Evolutionary conservation across 805 yeast species (phyloP).

Genomic region (Pichia californica): DNA sequence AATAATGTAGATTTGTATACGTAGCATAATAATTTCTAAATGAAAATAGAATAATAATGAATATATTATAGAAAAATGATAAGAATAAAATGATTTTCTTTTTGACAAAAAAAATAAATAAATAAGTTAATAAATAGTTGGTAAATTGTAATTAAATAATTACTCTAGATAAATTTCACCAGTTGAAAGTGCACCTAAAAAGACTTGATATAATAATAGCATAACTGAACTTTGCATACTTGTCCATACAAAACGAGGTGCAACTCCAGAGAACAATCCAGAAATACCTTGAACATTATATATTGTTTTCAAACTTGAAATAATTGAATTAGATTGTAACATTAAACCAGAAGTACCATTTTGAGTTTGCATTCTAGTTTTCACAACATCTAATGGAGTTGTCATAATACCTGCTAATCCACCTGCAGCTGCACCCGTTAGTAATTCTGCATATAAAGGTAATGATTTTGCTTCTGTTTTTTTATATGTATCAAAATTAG

Average conservation of each 20-base stretch:
- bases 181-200: constrained; percentile 46
- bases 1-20: too few relatives aligned
- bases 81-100: too few relatives aligned
- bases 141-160: not conserved
- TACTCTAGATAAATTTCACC: constrained; percentile 16
- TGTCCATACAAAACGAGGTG: constrained; percentile 96
- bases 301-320: constrained; percentile 47
- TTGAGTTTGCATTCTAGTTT: constrained; percentile 91
- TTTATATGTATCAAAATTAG: not conserved
- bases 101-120: too few relatives aligned
- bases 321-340: constrained; percentile 38
- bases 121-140: not conserved
- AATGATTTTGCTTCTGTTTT: constrained; percentile 22
- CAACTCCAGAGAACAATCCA: constrained; percentile 90
- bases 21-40: too few relatives aligned
- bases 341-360: constrained; percentile 25
- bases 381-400: constrained; percentile 87
- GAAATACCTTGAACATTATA: constrained; percentile 67
- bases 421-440: constrained; percentile 94
- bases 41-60: too few relatives aligned
- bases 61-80: too few relatives aligned
- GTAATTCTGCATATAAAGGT: constrained; percentile 55
- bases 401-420: constrained; percentile 86
- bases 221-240: constrained; percentile 90
- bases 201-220: constrained; percentile 79